Evolutionary conservation across 2,329 filamentous ascomycete genomes (phyloP).

Genomic region (Fusarium camptoceras): DNA sequence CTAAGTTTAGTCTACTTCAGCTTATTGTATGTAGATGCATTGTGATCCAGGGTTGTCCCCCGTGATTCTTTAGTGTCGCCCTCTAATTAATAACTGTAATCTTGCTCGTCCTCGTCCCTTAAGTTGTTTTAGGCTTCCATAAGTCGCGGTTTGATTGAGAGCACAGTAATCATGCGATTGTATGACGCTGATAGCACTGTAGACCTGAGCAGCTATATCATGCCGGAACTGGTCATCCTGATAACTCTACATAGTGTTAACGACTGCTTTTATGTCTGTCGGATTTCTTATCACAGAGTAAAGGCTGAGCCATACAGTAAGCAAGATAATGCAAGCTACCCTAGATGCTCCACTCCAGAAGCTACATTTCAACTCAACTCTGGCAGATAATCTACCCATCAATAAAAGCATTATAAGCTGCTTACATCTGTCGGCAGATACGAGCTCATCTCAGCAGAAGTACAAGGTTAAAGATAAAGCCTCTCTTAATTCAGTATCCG

Average conservation of each 20-base stretch:
- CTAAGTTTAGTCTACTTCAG: neutral
- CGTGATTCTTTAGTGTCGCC: neutral
- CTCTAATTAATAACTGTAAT: neutral
- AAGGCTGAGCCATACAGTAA: neutral
- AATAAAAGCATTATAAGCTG: neutral
- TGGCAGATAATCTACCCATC: neutral
- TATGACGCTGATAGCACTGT: too few species aligned
- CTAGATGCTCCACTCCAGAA: neutral
- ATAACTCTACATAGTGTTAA: neutral
- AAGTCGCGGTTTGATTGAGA: neutral
- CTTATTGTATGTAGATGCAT: neutral
- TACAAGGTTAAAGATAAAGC: neutral
- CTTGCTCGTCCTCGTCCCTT: neutral
- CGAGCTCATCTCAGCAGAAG: too few species aligned
- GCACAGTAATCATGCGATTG: too few species aligned
- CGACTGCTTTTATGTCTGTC: neutral
- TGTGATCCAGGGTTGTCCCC: neutral
- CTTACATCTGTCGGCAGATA: neutral
- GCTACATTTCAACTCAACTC: neutral
- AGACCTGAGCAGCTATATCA: neutral
- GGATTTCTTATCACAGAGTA: neutral
- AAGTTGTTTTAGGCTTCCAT: neutral
- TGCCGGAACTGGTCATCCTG: rapidly evolving
- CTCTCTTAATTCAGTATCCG: neutral
- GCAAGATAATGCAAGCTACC: neutral